Evolutionary conservation across 2,329 filamentous ascomycete species (phyloP).

Genomic region (Ophiosphaerella narmari): DNA sequence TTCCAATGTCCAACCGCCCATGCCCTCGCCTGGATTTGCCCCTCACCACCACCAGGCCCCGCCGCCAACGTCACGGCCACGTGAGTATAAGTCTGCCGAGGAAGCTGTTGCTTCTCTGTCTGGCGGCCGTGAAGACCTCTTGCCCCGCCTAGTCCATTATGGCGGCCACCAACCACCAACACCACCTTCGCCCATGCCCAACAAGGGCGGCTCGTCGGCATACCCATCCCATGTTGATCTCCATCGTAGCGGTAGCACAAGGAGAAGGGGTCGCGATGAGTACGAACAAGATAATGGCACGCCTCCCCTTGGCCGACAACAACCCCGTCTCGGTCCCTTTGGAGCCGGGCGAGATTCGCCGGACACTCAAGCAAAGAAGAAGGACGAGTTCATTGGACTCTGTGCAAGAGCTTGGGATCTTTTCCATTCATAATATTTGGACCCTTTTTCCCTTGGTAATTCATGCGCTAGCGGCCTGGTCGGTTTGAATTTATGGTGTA

Average conservation of each 20-base stretch:
- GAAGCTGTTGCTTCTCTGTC: conserved; percentile 90
- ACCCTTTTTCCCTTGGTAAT: conserved; percentile 17
- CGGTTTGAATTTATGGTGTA: conserved; percentile 22
- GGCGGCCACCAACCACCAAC: conserved; percentile 91
- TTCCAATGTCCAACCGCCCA: conserved; percentile 67
- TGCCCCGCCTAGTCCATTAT: conserved; percentile 95
- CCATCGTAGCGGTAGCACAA: conserved; percentile 62
- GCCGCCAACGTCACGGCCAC: conserved; percentile 63
- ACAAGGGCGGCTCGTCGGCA: conserved; percentile 40
- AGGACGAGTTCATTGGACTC: conserved; percentile 85
- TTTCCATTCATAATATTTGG: conserved; percentile 74
- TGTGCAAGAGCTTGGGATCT: conserved; percentile 94
- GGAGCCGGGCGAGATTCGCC: conserved; percentile 82
- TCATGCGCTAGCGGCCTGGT: conserved; percentile 11
- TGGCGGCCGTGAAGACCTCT: conserved; percentile 86
- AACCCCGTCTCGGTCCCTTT: conserved; percentile 64
- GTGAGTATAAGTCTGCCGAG: conserved; percentile 94
- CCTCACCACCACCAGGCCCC: conserved; percentile 56
- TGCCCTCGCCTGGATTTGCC: conserved; percentile 79
- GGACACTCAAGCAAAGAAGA: conserved; percentile 82
- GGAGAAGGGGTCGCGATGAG: conserved; percentile 81
- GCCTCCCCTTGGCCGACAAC: conserved; percentile 74
- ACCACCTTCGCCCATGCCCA: conserved; percentile 76
- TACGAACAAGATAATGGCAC: conserved; percentile 88
- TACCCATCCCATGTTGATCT: conserved; percentile 36